Evolutionary conservation across 352 stramenopile species (phyloP), one percentile per base, ranked within the genome.

Genomic region (Hyphochytrium catenoides): DNA sequence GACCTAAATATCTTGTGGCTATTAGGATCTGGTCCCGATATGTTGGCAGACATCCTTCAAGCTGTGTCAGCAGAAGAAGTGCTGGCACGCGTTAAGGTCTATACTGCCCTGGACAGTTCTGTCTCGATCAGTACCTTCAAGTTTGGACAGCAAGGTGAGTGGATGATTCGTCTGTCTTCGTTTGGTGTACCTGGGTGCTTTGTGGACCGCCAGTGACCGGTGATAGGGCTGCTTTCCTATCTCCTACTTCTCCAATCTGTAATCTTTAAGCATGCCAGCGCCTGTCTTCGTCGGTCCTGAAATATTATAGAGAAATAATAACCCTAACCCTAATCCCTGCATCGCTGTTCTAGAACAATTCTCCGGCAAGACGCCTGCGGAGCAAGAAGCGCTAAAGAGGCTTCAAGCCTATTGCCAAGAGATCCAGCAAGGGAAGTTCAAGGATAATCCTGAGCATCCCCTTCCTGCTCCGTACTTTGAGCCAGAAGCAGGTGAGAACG

Each of bases 81-180:
- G 31, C 54, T 82, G 8, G 59, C 66, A 12, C 63, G 73, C 43
- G 73, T 88, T 50, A 84, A 88, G 61, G 76, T 85, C 47, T 88
- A 86, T 52, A 81, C 69, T 33, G 67, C 73, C 9, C 35, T 74
- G 4, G 73, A 88, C 39, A 64, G 79, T 34, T 77, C 60, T 17
- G 48, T 88, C 3, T 68, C 63, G 4, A 52, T 88, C 26, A 67
- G 85, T 40, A 71, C 86, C 24, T 88, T 88, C 50, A 64, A 61
- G 45, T 82, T 74, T 29, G 67, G 64, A 17, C 47, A 63, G 31
- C 67, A 82, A 44, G 36, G 42, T 50, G 31, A 30, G 40, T 44
- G 20, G 9, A 1, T 0, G 12, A 31, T 1, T 7, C 4, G n/a
- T 12, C 3, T 28, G 17, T 15, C n/a, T n/a, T n/a, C n/a, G n/a